Evolutionary conservation across 805 yeast species (phyloP).

Genomic region (Candida stauntonica): DNA sequence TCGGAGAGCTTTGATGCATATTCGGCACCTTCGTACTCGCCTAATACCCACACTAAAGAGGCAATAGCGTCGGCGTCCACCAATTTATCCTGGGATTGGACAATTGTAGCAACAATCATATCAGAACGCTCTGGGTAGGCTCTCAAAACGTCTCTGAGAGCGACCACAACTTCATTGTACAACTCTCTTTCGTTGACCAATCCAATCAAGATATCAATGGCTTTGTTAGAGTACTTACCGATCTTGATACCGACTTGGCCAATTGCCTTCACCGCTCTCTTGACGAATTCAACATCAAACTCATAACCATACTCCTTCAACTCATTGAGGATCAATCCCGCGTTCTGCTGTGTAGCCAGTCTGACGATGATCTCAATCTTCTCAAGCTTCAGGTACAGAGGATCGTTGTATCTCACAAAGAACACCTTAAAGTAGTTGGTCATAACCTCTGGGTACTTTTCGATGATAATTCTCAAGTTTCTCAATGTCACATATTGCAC

Average conservation of each 20-base stretch:
- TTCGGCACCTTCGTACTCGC: constrained; percentile 62
- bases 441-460: constrained; percentile 78
- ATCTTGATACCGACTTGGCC: constrained; percentile 70
- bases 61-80: constrained; percentile 48
- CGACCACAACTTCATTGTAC: constrained; percentile 59
- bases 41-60: constrained; percentile 62
- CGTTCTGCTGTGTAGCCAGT: constrained; percentile 57
- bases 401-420: constrained; percentile 83
- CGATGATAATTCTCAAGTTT: constrained; percentile 84
- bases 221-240: constrained; percentile 44
- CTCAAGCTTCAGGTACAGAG: constrained; percentile 71
- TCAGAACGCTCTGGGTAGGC: constrained; percentile 51
- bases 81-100: constrained; percentile 43
- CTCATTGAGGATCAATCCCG: constrained; percentile 58
- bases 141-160: constrained; percentile 61
- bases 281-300: constrained; percentile 74
- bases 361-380: constrained; percentile 73
- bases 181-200: constrained; percentile 59
- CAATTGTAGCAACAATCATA: constrained; percentile 52
- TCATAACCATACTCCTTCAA: constrained; percentile 80
- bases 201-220: constrained; percentile 56
- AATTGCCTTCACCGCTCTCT: constrained; percentile 59
- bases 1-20: constrained; percentile 42
- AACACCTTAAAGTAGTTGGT: constrained; percentile 82
- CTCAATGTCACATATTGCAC: constrained; percentile 91